These are phyloP conservation scores for Alternaria sp. DNA, from an alignment of 2,329 filamentous ascomycete genomes.

Conservation along the genomic window DNA sequence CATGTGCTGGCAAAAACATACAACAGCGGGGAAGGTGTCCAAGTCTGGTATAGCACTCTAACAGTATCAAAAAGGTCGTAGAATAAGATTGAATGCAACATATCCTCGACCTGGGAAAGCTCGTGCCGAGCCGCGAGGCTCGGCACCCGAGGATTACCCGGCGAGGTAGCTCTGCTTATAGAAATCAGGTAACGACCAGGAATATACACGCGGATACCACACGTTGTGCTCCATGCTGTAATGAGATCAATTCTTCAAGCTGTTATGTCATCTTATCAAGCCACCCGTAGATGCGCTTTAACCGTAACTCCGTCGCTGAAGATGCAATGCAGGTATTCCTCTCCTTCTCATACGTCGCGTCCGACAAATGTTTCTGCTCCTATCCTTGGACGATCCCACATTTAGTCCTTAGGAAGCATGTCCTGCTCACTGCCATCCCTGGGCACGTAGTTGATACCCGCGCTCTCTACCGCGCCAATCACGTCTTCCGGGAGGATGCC, in stretches of 20 bases:
- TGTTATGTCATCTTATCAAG: not conserved
- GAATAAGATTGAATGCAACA: no score
- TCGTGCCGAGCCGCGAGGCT: no score
- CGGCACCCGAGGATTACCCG: no score
- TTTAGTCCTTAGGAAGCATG: slow-evolving; percentile 41
- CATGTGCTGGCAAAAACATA: not conserved
- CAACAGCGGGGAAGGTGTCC: not conserved
- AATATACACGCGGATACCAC: no score
- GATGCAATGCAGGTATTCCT: slow-evolving; percentile 16
- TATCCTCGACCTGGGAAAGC: no score
- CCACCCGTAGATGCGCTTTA: slow-evolving; percentile 9
- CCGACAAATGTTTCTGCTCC: not conserved
- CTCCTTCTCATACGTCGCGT: not conserved
- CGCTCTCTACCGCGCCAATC: slow-evolving; percentile 61
- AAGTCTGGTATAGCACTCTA: no score
- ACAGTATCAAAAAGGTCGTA: no score
- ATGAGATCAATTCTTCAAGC: not conserved
- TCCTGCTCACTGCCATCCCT: slow-evolving; percentile 48
- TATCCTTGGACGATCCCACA: not conserved
- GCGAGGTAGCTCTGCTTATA: no score
- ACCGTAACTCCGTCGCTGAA: slow-evolving; percentile 36
- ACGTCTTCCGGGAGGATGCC: slow-evolving; percentile 71
- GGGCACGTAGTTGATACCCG: slow-evolving; percentile 67
- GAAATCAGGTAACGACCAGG: no score
- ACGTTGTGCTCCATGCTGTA: not conserved